Percentiles rank a stretch among this genome's conserved stretches.
Evolutionary conservation across 2,329 filamentous ascomycete species (phyloP).

Genomic region (Colletotrichum viniferum): DNA sequence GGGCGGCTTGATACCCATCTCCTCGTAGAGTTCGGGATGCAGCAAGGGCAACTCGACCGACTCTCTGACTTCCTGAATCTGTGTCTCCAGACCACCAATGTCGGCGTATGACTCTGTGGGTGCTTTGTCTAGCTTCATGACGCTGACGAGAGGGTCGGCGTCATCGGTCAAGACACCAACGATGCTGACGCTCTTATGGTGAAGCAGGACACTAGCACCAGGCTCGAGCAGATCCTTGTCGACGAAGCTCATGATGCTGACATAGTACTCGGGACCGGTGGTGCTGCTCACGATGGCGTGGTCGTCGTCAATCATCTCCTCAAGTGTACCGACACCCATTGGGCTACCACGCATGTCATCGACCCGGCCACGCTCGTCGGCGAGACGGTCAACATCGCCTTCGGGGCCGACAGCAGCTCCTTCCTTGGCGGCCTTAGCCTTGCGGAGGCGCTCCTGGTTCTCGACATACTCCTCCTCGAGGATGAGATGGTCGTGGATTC

Average conservation of each 20-base stretch:
- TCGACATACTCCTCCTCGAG: constrained; percentile 99
- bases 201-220: constrained; percentile 90
- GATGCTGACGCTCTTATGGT: constrained; percentile 98
- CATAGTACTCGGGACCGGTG: constrained; percentile 97
- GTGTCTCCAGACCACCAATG: constrained; percentile 92
- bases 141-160: constrained; percentile 90
- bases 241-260: constrained; percentile 99
- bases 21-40: constrained; percentile 96
- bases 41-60: constrained; percentile 94
- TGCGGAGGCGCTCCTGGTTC: constrained; percentile 95
- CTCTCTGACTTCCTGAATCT: constrained; percentile 98
- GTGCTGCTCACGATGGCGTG: constrained; percentile 98
- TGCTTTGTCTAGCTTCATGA: constrained; percentile 99
- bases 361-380: constrained; percentile 91
- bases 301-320: constrained; percentile 99
- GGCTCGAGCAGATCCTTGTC: constrained; percentile 98
- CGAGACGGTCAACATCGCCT: constrained; percentile 78
- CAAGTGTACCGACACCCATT: constrained; percentile 96
- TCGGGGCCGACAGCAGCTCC: constrained; percentile 73
- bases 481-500: constrained; percentile 95
- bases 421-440: constrained; percentile 83
- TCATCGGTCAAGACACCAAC: constrained; percentile 97
- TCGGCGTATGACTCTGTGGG: constrained; percentile 98
- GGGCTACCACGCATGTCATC: constrained; percentile 99
- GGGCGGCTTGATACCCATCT: constrained; percentile 99